Evolutionary conservation across 2,329 filamentous ascomycete species (phyloP).

Genomic region (Stenocarpella maydis): DNA sequence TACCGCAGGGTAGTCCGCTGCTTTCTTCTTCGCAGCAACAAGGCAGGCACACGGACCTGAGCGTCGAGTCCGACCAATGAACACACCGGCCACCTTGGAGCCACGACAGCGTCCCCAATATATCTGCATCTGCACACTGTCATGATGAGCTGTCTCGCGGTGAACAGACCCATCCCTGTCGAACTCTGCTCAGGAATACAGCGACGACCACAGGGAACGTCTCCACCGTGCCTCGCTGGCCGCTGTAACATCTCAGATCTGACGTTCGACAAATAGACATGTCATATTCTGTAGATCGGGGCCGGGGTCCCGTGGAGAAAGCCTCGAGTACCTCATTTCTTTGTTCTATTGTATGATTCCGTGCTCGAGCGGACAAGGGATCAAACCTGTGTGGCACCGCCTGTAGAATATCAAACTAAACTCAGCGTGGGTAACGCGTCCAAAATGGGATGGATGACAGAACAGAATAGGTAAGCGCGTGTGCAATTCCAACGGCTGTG

Average conservation of each 20-base stretch:
- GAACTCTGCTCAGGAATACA: background rate
- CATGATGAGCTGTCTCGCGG: background rate
- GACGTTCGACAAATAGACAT: background rate
- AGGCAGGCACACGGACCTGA: background rate
- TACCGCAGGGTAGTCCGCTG: background rate
- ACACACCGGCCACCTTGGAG: background rate
- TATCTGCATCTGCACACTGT: background rate
- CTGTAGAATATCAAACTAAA: background rate
- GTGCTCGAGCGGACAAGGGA: background rate
- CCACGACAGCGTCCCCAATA: background rate
- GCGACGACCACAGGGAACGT: background rate
- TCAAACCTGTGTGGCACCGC: background rate
- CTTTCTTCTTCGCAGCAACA: background rate
- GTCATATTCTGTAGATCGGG: background rate
- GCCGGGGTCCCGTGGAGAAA: background rate
- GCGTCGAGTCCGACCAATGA: background rate
- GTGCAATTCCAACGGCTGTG: no score
- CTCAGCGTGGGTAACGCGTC: background rate
- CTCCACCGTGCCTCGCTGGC: background rate
- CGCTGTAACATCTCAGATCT: slow-evolving; percentile 13
- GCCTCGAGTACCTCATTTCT: background rate
- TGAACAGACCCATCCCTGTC: background rate
- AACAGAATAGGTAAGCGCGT: no score
- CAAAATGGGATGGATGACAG: background rate
- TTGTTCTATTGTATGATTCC: background rate